Base-by-base conservation (phyloP, 176 grass and related monocot genomes). In the Eragrostis curvula region DNA sequence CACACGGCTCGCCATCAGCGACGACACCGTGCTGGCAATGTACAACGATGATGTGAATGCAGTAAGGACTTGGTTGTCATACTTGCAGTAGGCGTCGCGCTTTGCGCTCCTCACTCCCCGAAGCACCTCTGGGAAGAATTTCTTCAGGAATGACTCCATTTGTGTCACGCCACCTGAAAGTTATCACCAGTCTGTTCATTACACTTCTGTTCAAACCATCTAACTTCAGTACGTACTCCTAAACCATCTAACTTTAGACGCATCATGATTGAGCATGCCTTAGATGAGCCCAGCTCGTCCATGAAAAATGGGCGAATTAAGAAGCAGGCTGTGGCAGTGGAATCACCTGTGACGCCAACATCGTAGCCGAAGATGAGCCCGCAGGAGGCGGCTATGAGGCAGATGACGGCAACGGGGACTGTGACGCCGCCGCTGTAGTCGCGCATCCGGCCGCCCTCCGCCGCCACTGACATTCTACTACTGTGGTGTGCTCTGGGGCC, bases 311-410 rank as follows among this genome's bases (percentile, higher is more conserved):
- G n/a, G n/a, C n/a, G n/a, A n/a, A n/a, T n/a, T n/a, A n/a, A n/a
- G n/a, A n/a, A n/a, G n/a, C n/a, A n/a, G n/a, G n/a, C n/a, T n/a
- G n/a, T n/a, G n/a, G n/a, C n/a, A n/a, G n/a, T n/a, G n/a, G n/a
- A n/a, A n/a, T n/a, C n/a, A 87, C 89, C 81, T n/a, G 80, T 75
- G 43, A 91, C 53, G 3, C 80, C 89, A 21, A 80, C 30, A 43
- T 91, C 89, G 18, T 91, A 91, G 16, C 89, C 89, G 21, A 84
- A 91, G 75, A 91, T 87, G 12, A 91, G 56, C 7, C 89, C 89
- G 14, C 80, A 85, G 2, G 75, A 75, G 4, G 85, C 85, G 0
- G 85, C 89, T 5, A 81, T 83, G 27, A 87, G 61, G 30, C 77
- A 67, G 3, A 40, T 66, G 8, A 68, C 3, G 41, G 43, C 42